These are phyloP conservation scores for Malassezia arunalokei DNA, from an alignment of 1,284 basidiomycete genomes.

Conservation along the genomic window DNA sequence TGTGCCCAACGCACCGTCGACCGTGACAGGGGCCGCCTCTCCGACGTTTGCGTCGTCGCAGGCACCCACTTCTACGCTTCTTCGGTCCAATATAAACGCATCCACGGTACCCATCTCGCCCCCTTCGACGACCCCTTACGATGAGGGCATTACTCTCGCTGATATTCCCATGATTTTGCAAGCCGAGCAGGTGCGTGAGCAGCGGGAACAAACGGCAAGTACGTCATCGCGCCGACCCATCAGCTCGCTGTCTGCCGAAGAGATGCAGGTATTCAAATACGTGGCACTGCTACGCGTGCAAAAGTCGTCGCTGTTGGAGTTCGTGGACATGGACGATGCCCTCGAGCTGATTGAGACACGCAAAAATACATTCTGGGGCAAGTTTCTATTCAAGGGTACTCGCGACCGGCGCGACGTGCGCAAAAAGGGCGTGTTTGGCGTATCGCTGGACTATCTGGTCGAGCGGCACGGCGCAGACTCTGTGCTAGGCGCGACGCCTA, in stretches of 20 bases:
- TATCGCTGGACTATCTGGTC: constrained; percentile 85
- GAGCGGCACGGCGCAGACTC: constrained; percentile 91
- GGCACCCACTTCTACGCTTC: constrained; percentile 47
- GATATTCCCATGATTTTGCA: constrained; percentile 89
- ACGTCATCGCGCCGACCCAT: constrained; percentile 49
- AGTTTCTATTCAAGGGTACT: constrained; percentile 68
- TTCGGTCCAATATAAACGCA: constrained; percentile 65
- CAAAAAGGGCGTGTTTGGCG: constrained; percentile 63
- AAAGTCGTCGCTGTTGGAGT: constrained; percentile 61
- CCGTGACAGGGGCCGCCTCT: background rate
- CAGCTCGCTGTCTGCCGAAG: constrained; percentile 69
- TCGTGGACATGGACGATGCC: constrained; percentile 70
- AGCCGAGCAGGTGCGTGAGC: constrained; percentile 75
- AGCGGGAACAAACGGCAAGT: constrained; percentile 39
- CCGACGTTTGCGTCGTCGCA: background rate
- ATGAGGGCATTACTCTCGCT: constrained; percentile 83
- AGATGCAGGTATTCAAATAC: constrained; percentile 82
- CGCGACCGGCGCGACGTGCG: constrained; percentile 59
- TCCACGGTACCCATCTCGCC: constrained; percentile 52
- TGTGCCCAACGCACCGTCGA: background rate
- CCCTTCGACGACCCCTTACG: constrained; percentile 44
- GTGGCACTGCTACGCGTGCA: constrained; percentile 69
- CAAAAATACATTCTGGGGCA: constrained; percentile 93
- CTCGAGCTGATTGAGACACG: constrained; percentile 82
- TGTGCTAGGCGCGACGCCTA: constrained; percentile 71